Evolutionary conservation across 176 grass and related monocot species (phyloP), one percentile per base, ranked within the genome.

Genomic region (Eragrostis curvula): DNA sequence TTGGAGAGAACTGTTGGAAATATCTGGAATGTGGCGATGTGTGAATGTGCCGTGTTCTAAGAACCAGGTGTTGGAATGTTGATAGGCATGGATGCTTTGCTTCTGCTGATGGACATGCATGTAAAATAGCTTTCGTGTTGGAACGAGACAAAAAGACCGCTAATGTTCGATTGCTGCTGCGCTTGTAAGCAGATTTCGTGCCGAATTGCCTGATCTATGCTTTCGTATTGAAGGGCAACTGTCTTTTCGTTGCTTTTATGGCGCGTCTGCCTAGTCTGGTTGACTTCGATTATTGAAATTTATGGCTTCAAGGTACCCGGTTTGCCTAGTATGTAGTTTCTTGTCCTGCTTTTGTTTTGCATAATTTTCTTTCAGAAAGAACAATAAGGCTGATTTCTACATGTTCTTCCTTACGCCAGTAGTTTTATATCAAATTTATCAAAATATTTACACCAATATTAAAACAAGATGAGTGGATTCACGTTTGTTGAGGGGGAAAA

Each of bases 41-140:
- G 16, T 16, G 0, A 39, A 55, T 40, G 41, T 3, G 10, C 24
- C 46, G 4, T 28, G 28, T 23, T 61, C 14, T 27, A 9, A 9
- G 15, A 28, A 24, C 32, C 40, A 15, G 20, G 52, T 24, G 53
- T 24, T 52, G 59, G 32, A 41, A 84, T 62, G 42, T 61, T 70
- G 45, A 29, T 12, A 40, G 15, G 45, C 20, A 62, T 1, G 65
- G 17, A 68, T 53, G 32, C 13, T 43, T 70, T 83, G 49, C 81
- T 74, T 88, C 50, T 69, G 81, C 12, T 40, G 79, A 9, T 83
- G 72, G 71, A 23, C n/a, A n/a, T n/a, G n/a, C 13, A n/a, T 84
- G 42, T 41, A 10, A 32, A 74, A 24, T 63, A 69, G 17, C 53
- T 84, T 60, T 27, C 75, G 60, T 73, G 75, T 72, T 50, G 68